Evolutionary conservation across 306 rosid genomes (phyloP).

Genomic region (Sophora flavescens): DNA sequence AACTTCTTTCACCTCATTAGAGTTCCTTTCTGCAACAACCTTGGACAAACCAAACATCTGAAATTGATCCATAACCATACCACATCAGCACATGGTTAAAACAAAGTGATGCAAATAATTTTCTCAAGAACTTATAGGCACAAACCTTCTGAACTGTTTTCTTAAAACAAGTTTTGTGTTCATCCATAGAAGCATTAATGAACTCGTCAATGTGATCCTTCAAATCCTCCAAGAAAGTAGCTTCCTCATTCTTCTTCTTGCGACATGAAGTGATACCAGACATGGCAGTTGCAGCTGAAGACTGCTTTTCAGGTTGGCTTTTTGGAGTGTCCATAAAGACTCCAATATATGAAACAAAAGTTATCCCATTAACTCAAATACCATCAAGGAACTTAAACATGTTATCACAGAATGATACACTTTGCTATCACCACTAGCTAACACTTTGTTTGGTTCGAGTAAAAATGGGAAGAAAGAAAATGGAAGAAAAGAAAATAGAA

Average conservation of each 20-base stretch:
- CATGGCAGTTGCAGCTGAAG: constrained; percentile 51
- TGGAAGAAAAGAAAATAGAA: too few relatives aligned
- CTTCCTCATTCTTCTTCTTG: constrained; percentile 82
- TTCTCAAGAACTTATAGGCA: constrained; percentile 20
- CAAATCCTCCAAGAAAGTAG: constrained; percentile 79
- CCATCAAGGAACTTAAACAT: constrained; percentile 20
- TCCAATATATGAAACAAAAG: constrained; percentile 38
- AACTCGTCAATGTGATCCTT: constrained; percentile 95
- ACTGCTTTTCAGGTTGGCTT: constrained; percentile 52
- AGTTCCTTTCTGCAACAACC: constrained; percentile 68
- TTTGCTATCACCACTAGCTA: neutral
- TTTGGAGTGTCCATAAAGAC: constrained; percentile 66
- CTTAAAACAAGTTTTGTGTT: constrained; percentile 84
- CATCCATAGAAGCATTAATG: constrained; percentile 84
- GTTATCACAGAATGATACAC: neutral
- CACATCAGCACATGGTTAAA: constrained; percentile 29
- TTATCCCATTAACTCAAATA: constrained; percentile 20
- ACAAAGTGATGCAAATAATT: neutral
- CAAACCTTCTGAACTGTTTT: constrained; percentile 81
- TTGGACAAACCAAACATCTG: constrained; percentile 95
- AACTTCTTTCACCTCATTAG: constrained; percentile 68
- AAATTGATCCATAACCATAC: constrained; percentile 37
- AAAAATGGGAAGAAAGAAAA: too few relatives aligned
- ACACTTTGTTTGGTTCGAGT: too few relatives aligned
- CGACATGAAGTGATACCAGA: constrained; percentile 64